Base-by-base conservation (phyloP, 768 basidiomycete species). In the Hygrocybe punicea region DNA sequence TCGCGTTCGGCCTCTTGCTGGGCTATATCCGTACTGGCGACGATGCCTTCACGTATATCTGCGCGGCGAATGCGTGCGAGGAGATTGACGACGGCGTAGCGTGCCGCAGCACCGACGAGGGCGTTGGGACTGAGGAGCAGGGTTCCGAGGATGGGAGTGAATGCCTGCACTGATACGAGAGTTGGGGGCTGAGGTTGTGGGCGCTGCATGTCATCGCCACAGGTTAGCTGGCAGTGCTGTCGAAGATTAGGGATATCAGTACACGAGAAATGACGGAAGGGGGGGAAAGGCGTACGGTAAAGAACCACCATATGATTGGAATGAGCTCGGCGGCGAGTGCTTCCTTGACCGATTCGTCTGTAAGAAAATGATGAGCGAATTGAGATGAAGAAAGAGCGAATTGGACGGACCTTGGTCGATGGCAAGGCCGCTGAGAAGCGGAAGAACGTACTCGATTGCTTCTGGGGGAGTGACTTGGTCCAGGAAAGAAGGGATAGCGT, bases 291-390 rank as follows among this genome's bases (percentile, higher is more conserved):
- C 69, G 55, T 61, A 84, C 85, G 55, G 86, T 83, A 63, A 91
- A 85, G 73, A 96, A 98, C 86, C 92, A 96, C 93, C 93, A 97
- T 48, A 97, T 82, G 62, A 96, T 83, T 50, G 81, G 75, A 36
- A 91, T 84, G 9, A 98, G 76, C 61, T 91, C 86, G 2, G 84
- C 79, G 1, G 91, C 86, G 21, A 97, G 83, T 6, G 91, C 90
- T 69, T 95, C 93, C 68, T 90, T 91, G 52, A 97, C 92, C 45
- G 79, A 69, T 65, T 96, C 93, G 58, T 96, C 93, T 92, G 65
- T 13, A 34, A 58, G 56, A 50, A 50, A 37, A 48, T 59, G 4
- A 47, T 56, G 37, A 61, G 44, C 51, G 48, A 37, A 47, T 45
- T 24, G 37, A 44, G 9, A 44, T 46, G 42, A 59, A 53, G 17